Evolutionary conservation across 2,329 filamentous ascomycete genomes (phyloP), one percentile per base, ranked within the genome.

Genomic region (Grosmannia penicillata): DNA sequence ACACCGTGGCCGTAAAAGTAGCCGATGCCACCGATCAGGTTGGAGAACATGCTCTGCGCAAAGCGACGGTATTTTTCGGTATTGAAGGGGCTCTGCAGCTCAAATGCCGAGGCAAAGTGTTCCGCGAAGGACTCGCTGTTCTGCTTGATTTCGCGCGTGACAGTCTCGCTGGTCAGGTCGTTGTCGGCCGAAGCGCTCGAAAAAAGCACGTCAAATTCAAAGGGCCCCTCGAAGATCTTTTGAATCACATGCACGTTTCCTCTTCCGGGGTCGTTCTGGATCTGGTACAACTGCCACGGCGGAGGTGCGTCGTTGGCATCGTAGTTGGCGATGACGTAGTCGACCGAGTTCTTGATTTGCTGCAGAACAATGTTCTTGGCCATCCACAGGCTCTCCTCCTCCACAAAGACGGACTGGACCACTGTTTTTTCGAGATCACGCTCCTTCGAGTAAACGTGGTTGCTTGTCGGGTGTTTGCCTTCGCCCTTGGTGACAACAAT

Each of bases 171-270:
- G 6, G 60, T 68, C 26, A 73, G 47, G 15, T 70, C 65, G 47
- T 65, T 63, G 23, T 62, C 59, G 4, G 77, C 72, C 15, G 83
- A 87, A 13, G 63, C 75, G 43, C 87, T 93, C 5, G 83, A 85
- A 62, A 86, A 95, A 35, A 96, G 67, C 38, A 96, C 68, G 54
- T 96, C 91, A 49, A 96, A 96, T 63, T 87, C 85, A 51, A 96
- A 98, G 2, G 78, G 58, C 2, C 91, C 89, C 49, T 87, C 73
- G 49, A 94, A 96, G 3, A 86, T 75, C 60, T 94, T 95, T 58
- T 98, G 85, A 14, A 96, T 68, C 29, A 94, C 62, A 46, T 98
- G 89, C 13, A 84, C 62, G 52, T 96, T 96, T 23, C 86, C 89
- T 11, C 59, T 51, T 6, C 71, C 75, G 3, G 82, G 77, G 24